Evolutionary conservation across 495 filamentous ascomycete species (phyloP).

Genomic region (Xylaria venustula): DNA sequence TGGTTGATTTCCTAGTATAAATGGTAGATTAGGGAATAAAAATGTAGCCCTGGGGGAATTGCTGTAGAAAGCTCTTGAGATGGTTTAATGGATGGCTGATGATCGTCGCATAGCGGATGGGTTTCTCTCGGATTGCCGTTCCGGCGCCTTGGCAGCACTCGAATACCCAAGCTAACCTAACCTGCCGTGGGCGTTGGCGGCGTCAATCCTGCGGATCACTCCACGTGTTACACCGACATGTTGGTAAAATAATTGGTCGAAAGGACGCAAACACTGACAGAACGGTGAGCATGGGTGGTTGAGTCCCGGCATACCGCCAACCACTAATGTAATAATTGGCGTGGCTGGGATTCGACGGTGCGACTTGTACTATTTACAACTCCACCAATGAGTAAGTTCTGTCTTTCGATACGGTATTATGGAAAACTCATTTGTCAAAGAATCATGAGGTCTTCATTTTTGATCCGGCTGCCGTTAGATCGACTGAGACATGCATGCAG

Average conservation of each 20-base stretch:
- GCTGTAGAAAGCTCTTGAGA: neutral
- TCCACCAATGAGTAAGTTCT: slow-evolving; percentile 1
- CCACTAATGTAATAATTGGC: slow-evolving; percentile 10
- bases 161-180: neutral
- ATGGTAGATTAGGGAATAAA: neutral
- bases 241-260: neutral
- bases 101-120: no score
- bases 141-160: neutral
- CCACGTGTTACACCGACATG: neutral
- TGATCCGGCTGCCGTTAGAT: no score
- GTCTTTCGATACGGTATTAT: neutral
- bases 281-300: slow-evolving; percentile 3
- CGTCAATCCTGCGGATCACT: neutral
- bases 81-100: no score
- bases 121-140: neutral
- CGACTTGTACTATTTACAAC: neutral
- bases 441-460: no score
- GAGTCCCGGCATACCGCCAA: slow-evolving; percentile 10
- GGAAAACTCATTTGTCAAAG: no score
- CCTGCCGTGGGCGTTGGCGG: neutral
- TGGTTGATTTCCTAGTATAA: no score
- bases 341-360: slow-evolving; percentile 9
- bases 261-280: neutral
- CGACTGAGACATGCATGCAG: neutral
- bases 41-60: neutral